Evolutionary conservation across 2,329 filamentous ascomycete species (phyloP).

Genomic region (Diplodia seriata): DNA sequence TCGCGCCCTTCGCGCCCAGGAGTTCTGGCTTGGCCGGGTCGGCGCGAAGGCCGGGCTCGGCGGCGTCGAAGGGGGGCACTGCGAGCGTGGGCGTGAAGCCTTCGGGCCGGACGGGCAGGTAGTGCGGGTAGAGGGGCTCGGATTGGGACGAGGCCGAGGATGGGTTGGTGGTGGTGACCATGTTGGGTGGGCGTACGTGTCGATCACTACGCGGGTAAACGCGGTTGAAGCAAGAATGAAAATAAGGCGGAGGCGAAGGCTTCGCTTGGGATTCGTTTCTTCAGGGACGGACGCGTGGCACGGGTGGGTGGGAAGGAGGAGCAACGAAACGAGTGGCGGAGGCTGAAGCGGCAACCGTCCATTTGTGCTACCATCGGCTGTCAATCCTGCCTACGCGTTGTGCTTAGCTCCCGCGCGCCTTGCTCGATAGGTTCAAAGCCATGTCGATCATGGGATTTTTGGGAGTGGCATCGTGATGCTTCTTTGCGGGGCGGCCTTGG

Average conservation of each 20-base stretch:
- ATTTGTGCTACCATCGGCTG: neutral
- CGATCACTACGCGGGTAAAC: neutral
- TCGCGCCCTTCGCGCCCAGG: constrained; percentile 43
- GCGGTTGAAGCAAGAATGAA: neutral
- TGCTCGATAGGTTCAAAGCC: neutral
- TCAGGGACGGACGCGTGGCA: neutral
- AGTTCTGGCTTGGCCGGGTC: constrained; percentile 54
- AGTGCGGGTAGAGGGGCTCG: constrained; percentile 26
- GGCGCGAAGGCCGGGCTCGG: constrained; percentile 51
- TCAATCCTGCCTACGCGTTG: neutral
- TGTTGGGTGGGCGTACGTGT: neutral
- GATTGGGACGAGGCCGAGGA: neutral
- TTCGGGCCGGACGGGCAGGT: constrained; percentile 24
- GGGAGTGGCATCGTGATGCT: constrained; percentile 5
- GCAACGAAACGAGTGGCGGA: neutral
- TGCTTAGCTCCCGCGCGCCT: constrained; percentile 13
- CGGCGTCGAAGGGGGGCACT: constrained; percentile 13
- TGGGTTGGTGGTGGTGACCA: neutral
- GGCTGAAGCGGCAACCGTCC: neutral
- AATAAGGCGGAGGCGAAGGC: neutral
- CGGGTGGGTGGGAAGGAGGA: neutral
- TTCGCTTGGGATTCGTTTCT: neutral
- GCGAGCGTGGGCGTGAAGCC: constrained; percentile 24
- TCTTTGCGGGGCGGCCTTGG: neutral
- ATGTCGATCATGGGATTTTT: neutral